Evolutionary conservation across 371 early-diverging fungal species (phyloP).

Genomic region (Lichtheimia ornata): DNA sequence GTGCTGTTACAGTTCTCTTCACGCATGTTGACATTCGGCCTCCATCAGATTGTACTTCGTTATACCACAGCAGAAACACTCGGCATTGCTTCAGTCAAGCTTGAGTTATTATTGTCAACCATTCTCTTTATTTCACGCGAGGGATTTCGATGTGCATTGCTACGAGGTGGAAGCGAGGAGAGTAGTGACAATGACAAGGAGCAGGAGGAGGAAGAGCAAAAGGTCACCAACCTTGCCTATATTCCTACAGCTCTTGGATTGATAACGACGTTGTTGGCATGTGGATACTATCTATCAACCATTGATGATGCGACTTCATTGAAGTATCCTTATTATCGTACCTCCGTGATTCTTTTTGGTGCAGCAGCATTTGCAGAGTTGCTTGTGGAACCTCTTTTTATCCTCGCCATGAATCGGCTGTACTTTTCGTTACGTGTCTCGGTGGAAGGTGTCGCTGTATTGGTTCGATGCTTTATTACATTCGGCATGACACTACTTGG

Average conservation of each 20-base stretch:
- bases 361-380: constrained; percentile 77
- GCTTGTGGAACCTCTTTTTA: constrained; percentile 81
- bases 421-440: constrained; percentile 78
- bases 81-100: constrained; percentile 82
- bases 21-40: constrained; percentile 74
- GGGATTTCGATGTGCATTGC: constrained; percentile 81
- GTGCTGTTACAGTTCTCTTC: constrained; percentile 79
- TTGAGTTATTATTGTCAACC: constrained; percentile 85
- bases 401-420: constrained; percentile 69
- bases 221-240: constrained; percentile 76
- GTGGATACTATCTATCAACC: constrained; percentile 51
- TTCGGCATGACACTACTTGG: constrained; percentile 65
- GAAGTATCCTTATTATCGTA: constrained; percentile 46
- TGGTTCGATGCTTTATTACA: constrained; percentile 71
- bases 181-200: constrained; percentile 7
- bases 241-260: constrained; percentile 70
- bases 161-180: constrained; percentile 42
- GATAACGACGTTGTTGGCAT: constrained; percentile 48
- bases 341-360: constrained; percentile 66
- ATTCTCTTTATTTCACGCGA: constrained; percentile 93
- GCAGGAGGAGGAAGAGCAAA: constrained; percentile 53
- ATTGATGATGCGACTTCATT: constrained; percentile 30
- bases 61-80: constrained; percentile 69
- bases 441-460: constrained; percentile 80
- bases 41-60: constrained; percentile 79